Base-by-base conservation (phyloP, 768 basidiomycete genomes). In the Melanogaster broomeanus region DNA sequence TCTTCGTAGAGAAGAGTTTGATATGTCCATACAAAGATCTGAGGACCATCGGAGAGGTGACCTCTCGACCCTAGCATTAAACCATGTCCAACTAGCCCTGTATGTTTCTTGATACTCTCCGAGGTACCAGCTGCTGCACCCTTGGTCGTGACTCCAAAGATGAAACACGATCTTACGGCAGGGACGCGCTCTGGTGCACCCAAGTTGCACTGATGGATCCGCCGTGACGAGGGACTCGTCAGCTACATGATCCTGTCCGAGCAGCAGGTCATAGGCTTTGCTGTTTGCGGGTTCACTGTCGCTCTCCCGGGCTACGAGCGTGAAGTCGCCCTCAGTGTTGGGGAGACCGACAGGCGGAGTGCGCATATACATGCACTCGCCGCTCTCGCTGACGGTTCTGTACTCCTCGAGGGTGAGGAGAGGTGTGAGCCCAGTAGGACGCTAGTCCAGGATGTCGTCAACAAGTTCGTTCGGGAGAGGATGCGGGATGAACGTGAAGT, bases 371-470 rank as follows among this genome's bases (percentile, higher is more conserved):
- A n/a, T n/a, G n/a, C n/a, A n/a, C n/a, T n/a, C n/a, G n/a, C n/a
- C n/a, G n/a, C n/a, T n/a, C n/a, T n/a, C 6, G 35, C 33, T 39
- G 48, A 34, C 11, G 11, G 33, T 6, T 50, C 42, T 22, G 41
- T 10, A 18, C 28, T 21, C 22, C 22, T 53, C 4, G 4, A 28
- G 7, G 48, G 30, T n/a, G 48, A 33, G 37, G 25, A 21, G 42
- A 25, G 48, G 25, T 53, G n/a, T n/a, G n/a, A n/a, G n/a, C n/a
- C n/a, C n/a, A n/a, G n/a, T n/a, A 53, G 19, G 19, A 43, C 10
- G 19, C 52, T 1, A 50, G 18, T 53, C 48, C 19, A 53, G 40
- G 15, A 53, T 53, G 21, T 22, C 27, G n/a, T 53, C 52, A 19
- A 51, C 42, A 13, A 53, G 48, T 24, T 44, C 52, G 16, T 2